Evolutionary conservation across 352 stramenopile species (phyloP), one percentile per base, ranked within the genome.

Genomic region (Globisporangium camurandrum): DNA sequence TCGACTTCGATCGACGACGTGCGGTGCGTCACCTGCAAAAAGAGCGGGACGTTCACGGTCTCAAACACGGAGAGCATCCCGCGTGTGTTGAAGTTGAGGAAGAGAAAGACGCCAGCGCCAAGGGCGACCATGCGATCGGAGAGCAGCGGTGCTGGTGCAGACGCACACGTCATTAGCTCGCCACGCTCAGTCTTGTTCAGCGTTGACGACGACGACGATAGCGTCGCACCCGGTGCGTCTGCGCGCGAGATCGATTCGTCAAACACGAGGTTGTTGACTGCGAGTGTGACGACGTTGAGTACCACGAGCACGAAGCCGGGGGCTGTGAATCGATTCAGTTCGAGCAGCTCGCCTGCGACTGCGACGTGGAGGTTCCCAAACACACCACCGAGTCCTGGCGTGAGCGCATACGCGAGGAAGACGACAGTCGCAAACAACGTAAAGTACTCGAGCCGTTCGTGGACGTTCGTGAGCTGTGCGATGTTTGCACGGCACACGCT

Each of bases 401-500:
- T 87, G 43, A 89, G 36, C 23, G 78, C 78, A 44, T 88, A 89
- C n/a, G 61, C 75, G 2, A 88, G 57, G 46, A 85, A 90, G 2
- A 86, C 78, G 3, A 86, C 70, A 1, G 69, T 72, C 19, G 74
- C 76, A n/a, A 90, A 72, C 1, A 86, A 36, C 1, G 74, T 88
- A 34, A 88, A 74, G 51, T 71, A 90, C 58, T 75, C 57, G 19
- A 85, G 49, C 7, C 78, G 55, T 28, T 86, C 69, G 36, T 86
- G 52, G n/a, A 84, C 59, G 1, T 53, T 46, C 2, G 78, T 90
- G 42, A 86, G 60, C 42, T 74, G 67, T 0, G 78, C 78, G 9
- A 90, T 67, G 39, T 90, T 84, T 3, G 78, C 71, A 37, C 78
- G 65, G 51, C 75, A 90, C 1, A 88, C 75, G 37, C 73, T 86